These are phyloP conservation scores for Penicillium sp. DNA, from an alignment of 2,329 filamentous ascomycete species.

Conservation along the genomic window DNA sequence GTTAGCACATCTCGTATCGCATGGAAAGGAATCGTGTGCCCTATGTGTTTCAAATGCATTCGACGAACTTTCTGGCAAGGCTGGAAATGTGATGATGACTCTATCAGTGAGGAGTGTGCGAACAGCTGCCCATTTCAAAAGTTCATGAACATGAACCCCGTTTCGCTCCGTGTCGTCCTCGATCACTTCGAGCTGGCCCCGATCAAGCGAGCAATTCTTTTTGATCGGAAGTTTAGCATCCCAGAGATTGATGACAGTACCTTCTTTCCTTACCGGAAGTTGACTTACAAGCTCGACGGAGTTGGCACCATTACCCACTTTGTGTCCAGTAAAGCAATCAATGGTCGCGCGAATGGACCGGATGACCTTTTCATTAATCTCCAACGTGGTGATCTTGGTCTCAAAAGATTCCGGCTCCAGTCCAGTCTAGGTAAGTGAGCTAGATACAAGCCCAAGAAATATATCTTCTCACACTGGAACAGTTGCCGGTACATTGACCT, in stretches of 20 bases:
- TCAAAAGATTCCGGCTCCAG: slow-evolving; percentile 44
- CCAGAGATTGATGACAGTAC: slow-evolving; percentile 32
- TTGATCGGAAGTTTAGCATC: slow-evolving; percentile 28
- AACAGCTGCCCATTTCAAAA: slow-evolving; percentile 50
- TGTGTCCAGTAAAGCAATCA: slow-evolving; percentile 54
- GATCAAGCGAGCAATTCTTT: slow-evolving; percentile 24
- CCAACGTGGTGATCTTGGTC: slow-evolving; percentile 45
- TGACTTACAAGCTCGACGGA: slow-evolving; percentile 33
- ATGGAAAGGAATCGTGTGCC: slow-evolving; percentile 66
- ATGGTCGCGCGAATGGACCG: slow-evolving; percentile 53
- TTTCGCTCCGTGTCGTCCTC: slow-evolving; percentile 36
- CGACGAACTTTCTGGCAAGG: slow-evolving; percentile 59
- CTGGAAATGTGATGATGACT: slow-evolving; percentile 55
- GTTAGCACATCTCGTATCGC: slow-evolving; percentile 52
- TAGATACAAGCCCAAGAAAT: too few species aligned
- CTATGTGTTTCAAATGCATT: slow-evolving; percentile 60
- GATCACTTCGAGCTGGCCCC: slow-evolving; percentile 31
- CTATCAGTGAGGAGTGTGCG: slow-evolving; percentile 31
- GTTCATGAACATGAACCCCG: slow-evolving; percentile 19
- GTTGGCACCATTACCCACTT: slow-evolving; percentile 56
- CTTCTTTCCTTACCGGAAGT: slow-evolving; percentile 31
- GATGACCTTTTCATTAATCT: slow-evolving; percentile 59
- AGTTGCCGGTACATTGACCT: slow-evolving; percentile 42
- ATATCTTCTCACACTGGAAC: background rate
- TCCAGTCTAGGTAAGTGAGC: slow-evolving; percentile 33